Base-by-base conservation (phyloP, 345 rosid species). In the Camelina hispida region DNA sequence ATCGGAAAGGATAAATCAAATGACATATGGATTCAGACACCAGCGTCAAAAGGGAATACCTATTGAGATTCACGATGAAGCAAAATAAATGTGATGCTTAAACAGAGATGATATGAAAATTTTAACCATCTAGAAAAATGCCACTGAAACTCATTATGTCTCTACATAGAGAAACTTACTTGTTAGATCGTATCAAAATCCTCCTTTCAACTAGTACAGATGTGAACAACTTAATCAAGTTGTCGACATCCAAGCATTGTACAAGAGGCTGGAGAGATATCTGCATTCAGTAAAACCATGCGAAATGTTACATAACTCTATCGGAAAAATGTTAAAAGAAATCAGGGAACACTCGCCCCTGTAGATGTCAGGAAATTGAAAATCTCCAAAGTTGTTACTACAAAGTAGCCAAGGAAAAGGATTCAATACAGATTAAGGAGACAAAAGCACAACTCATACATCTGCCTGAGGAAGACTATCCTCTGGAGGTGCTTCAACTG, bases 21-120 rank as follows among this genome's bases (percentile, higher is more conserved):
- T 96, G 99, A 78, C 97, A 93, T 82, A 96, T 87, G 75, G 98
- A 93, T 84, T 96, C 98, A 59, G 98, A 86, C 17, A 81, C 97
- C 43, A 95, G 84, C 65, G 96, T 95, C 81, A 95, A 78, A 79
- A 95, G 91, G 34, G 98, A 95, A 72, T 90, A 95, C 90, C 99
- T 95, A 82, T 67, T 66, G 78, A 68, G 68, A 74, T 38, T 66
- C 53, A 78, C 13, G 4, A 67, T 25, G 40, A 43, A 62, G 51
- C 32, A 50, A 72, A 50, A 60, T 62, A 60, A 72, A 65, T 16
- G 68, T 40, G 53, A 53, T 23, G 62, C 77, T 40, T 52, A 34
- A 72, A 38, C 20, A 52, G 22, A 52, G 59, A 43, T 35, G 4
- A 16, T 14, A 71, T 40, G 77, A 35, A 32, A 25, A 37, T 6